Evolutionary conservation across 1,139 yeast species (phyloP), one percentile per base, ranked within the genome.

Genomic region (Geotrichum australiense): DNA sequence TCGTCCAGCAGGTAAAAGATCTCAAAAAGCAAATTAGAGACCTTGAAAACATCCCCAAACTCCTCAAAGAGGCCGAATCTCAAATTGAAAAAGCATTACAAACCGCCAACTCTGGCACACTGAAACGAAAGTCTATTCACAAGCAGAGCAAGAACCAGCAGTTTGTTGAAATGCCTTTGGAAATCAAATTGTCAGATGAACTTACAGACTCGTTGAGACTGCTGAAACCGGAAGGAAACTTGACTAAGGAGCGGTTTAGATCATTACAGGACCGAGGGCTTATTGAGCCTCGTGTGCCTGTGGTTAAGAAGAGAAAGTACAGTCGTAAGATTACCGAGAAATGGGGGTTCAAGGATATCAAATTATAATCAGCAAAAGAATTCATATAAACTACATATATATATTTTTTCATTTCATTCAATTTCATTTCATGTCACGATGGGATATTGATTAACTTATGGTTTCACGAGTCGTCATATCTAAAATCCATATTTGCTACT

Each of bases 261-360:
- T 76, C 74, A 46, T 63, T 91, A 51, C 97, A 91, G 65, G 74
- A 84, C 48, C 71, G 79, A 36, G 99, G 98, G 52, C 74, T 81
- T 58, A 71, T 91, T 45, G 98, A 91, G 61, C 71, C 95, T 5
- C 75, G 96, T 64, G 73, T 80, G 37, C 87, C 84, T 8, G 76
- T 76, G 37, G 73, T 71, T 47, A 77, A 75, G 65, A 78, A 74
- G 60, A 76, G 84, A 62, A 57, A 56, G 46, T 82, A 80, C 58
- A 70, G 76, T 50, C 82, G 74, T 49, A 84, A 82, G 69, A 65
- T 83, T 47, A 82, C 93, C 27, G 96, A 86, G 62, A 87, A 86
- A 64, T 87, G 95, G 94, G 74, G 89, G 32, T 85, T 82, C 65
- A 89, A 87, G 66, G 94, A 87, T 65, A 82, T 83, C 57, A 81